Base-by-base conservation (phyloP, 345 rosid species). In the Eutrema heterophyllum region DNA sequence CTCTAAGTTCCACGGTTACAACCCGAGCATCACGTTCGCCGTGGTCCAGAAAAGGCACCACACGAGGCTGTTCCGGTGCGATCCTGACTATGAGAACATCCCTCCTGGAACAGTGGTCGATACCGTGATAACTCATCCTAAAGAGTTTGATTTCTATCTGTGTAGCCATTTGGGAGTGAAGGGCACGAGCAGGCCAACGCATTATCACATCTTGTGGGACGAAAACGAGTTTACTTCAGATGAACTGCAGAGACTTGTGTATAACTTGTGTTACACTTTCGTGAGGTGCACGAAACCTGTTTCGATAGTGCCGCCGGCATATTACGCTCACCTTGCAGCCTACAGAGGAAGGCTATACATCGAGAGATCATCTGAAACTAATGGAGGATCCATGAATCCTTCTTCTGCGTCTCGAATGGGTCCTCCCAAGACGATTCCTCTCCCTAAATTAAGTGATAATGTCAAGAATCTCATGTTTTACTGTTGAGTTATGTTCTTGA, bases 21-120 rank as follows among this genome's bases (percentile, higher is more conserved):
- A 70, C 21, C 97, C 99, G 35, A 83, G 80, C 49, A 87, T 89
- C 53, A 91, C 99, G 1, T 91, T 94, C 67, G 83, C 87, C 2
- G 97, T 94, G 10, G 97, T 94, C 43, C 99, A 94, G 58, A 91
- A 94, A 75, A 83, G 99, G 83, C 99, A 94, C 71, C 98, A 94
- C 72, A 89, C 96, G 0, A 87, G 96, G 77, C 60, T 94, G 59
- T 91, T 94, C 76, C 93, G 90, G 3, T 70, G 59, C 14, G 87
- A 89, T 59, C 67, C 39, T 0, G 87, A 81, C 79, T 72, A 86
- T 7, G 97, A 89, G 68, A 94, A 94, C 43, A 84, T 91, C 67
- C 92, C 96, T 0, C 97, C 97, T 0, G 97, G 98, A 7, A 94
- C 97, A 0, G 97, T 88, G 60, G 99, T 94, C 26, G 99, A 94